Base-by-base conservation (phyloP, 768 basidiomycete genomes). In the Trametes elegans region DNA sequence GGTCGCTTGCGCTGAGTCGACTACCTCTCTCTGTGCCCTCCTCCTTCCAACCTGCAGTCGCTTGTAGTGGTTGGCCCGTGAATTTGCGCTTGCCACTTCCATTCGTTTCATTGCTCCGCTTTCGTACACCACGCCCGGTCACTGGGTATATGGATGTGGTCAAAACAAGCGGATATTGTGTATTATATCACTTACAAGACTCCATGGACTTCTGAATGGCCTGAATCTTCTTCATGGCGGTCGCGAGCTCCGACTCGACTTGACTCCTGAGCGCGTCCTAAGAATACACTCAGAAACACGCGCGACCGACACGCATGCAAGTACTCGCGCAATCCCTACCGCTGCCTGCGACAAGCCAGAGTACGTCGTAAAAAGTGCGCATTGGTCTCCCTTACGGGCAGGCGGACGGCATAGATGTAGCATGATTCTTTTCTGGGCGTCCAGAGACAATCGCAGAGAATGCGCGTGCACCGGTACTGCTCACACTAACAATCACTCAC, bases 211-310 rank as follows among this genome's bases (percentile, higher is more conserved):
- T 67, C 29, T 74, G 79, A 27, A 98, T 80, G 14, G 76, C 69
- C 26, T 79, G 79, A 26, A 96, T 95, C 71, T 85, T 90, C 52
- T 72, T 77, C 52, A 81, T 82, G 2, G 93, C 90, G 67, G 82
- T 84, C 36, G 83, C 81, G 23, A 97, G 74, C 68, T 95, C 91
- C 0, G 81, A 79, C 68, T 89, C 81, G 23, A 94, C 88, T 73
- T 88, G 80, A 18, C 73, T 68, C 31, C 89, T 80, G 61, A 92
- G 79, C n/a, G 73, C 72, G 53, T 82, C 85, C 82, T 88, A 66
- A 45, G 53, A 24, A 24, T 28, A 35, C 16, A 24, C 19, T 47
- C 51, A 50, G 47, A 44, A 44, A 38, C 18, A 18, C 40, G 9
- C 9, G 14, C 36, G 36, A 39, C 50, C 14, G 21, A 36, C 40